Evolutionary conservation across 495 filamentous ascomycete species (phyloP).

Genomic region (Daldinia decipiens): DNA sequence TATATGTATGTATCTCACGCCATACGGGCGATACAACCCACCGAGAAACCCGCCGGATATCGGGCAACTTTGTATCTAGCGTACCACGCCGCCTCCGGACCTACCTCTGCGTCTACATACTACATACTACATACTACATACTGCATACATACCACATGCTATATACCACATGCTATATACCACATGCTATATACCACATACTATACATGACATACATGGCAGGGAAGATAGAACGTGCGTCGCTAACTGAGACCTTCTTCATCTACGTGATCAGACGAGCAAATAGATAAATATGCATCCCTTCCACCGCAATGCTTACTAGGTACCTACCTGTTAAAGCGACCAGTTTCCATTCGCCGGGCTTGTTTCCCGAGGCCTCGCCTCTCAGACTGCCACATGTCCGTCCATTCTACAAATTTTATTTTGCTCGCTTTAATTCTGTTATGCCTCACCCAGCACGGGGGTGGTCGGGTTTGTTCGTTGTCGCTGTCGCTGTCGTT

Average conservation of each 20-base stretch:
- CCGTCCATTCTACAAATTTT: constrained; percentile 11
- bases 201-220: too few relatives aligned
- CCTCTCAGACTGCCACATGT: constrained; percentile 44
- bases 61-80: constrained; percentile 30
- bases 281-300: constrained; percentile 38
- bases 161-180: too few relatives aligned
- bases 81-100: constrained; percentile 18
- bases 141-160: too few relatives aligned
- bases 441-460: background rate
- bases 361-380: constrained; percentile 2
- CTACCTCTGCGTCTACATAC: background rate
- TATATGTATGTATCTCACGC: background rate
- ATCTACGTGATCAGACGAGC: constrained; percentile 30
- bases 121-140: too few relatives aligned
- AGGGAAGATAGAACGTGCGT: too few relatives aligned
- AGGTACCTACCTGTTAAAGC: constrained; percentile 6
- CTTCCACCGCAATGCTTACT: constrained; percentile 35
- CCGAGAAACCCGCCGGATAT: constrained; percentile 22
- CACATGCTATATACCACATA: too few relatives aligned
- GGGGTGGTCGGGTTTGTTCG: background rate
- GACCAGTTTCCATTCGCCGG: constrained; percentile 31
- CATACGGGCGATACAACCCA: constrained; percentile 26
- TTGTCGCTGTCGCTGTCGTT: background rate
- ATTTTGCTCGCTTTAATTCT: background rate
- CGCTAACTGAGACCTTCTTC: too few relatives aligned